Conservation (phyloP, 495 filamentous ascomycete species). For the Hypoxylon rickii region DNA sequence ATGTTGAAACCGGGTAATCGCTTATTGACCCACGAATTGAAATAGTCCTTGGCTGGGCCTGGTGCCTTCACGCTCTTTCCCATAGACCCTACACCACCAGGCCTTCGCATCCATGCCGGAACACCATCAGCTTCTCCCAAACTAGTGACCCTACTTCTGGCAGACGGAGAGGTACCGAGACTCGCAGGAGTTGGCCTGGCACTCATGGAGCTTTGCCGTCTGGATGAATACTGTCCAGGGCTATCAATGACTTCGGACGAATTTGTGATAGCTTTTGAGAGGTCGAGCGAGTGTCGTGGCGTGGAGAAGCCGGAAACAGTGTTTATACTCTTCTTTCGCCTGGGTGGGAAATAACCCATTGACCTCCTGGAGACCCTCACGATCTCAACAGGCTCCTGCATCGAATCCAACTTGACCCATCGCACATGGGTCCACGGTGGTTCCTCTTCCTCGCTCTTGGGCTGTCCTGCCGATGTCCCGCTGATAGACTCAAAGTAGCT, state of each 20-base stretch:
- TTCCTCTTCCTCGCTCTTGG: constrained; percentile 42
- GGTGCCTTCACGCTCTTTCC: constrained; percentile 68
- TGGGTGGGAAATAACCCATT: constrained; percentile 89
- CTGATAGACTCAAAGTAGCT: constrained; percentile 46
- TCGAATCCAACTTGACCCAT: constrained; percentile 80
- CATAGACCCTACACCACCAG: constrained; percentile 84
- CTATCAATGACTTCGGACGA: constrained; percentile 41
- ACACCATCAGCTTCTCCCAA: constrained; percentile 34
- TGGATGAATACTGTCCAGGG: constrained; percentile 45
- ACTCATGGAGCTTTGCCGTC: constrained; percentile 45
- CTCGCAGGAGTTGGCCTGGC: constrained; percentile 32
- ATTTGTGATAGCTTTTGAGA: constrained; percentile 49
- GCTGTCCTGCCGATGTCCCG: constrained; percentile 34
- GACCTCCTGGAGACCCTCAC: constrained; percentile 79
- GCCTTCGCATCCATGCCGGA: constrained; percentile 68
- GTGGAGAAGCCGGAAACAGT: constrained; percentile 62
- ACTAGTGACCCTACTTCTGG: constrained; percentile 40
- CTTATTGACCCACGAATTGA: constrained; percentile 78
- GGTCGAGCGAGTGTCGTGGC: constrained; percentile 65
- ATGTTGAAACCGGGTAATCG: constrained; percentile 74
- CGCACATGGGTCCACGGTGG: constrained; percentile 81
- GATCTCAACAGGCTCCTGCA: constrained; percentile 74
- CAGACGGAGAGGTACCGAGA: constrained; percentile 29
- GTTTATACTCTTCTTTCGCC: constrained; percentile 74
- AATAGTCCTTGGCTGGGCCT: constrained; percentile 76